A percentile compares a stretch with the other conserved stretches of the same genome.
phyloP scores from a whole-genome alignment of 495 filamentous ascomycete genomes.

The Neurospora terricola region DNA sequence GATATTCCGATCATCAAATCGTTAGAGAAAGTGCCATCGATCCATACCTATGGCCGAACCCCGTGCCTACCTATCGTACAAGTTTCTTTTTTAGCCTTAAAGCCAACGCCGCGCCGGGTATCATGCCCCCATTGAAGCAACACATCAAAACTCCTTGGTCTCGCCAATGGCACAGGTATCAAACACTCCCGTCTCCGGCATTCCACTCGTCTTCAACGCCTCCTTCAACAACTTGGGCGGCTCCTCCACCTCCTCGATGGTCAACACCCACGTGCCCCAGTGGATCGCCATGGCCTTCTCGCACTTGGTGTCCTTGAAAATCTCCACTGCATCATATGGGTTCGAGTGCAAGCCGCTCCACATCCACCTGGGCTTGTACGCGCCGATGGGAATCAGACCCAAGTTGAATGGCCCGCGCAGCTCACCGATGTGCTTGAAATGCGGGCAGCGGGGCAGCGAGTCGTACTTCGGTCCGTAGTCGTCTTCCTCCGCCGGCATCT shows the following conservation, averaged over 20 bases:
- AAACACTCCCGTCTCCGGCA: slow-evolving; percentile 73
- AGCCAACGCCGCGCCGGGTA: neutral
- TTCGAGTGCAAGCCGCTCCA: slow-evolving; percentile 79
- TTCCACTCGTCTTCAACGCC: slow-evolving; percentile 59
- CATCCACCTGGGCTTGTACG: slow-evolving; percentile 70
- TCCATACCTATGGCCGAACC: neutral
- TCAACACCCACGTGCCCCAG: slow-evolving; percentile 90
- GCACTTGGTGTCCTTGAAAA: slow-evolving; percentile 83
- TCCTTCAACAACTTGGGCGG: slow-evolving; percentile 66
- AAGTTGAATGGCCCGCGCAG: slow-evolving; percentile 83
- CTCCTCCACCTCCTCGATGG: slow-evolving; percentile 75
- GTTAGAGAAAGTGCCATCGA: neutral
- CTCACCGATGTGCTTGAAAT: slow-evolving; percentile 78
- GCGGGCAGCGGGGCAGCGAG: slow-evolving; percentile 67
- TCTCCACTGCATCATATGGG: slow-evolving; percentile 80
- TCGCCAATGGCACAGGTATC: slow-evolving; percentile 84
- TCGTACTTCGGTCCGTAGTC: slow-evolving; percentile 62
- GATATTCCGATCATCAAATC: neutral
- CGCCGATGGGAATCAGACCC: slow-evolving; percentile 89
- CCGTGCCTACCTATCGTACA: neutral
- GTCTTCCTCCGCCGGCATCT: slow-evolving; percentile 45
- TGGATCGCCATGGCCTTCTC: slow-evolving; percentile 79
- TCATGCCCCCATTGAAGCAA: neutral
- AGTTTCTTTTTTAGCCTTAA: neutral
- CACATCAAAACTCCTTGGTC: slow-evolving; percentile 57